Evolutionary conservation across 257 asterid genomes (phyloP), one percentile per base, ranked within the genome.

Genomic region (Solanum etuberosum): DNA sequence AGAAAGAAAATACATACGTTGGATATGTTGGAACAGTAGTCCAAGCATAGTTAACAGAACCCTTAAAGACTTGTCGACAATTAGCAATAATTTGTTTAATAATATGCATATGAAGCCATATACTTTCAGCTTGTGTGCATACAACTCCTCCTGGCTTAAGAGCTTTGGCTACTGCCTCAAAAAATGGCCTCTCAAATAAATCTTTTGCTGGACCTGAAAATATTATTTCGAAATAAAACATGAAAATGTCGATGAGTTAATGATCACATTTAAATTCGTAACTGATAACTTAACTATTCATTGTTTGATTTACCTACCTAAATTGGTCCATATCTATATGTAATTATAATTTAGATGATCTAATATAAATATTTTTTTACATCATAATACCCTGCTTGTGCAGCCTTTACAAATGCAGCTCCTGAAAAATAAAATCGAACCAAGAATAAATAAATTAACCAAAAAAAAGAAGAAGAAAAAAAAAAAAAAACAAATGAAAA

Each of bases 51-150:
- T 94, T 93, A 78, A 95, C 99, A n/a, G 99, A 94, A 90, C 99
- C 99, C 92, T 95, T 95, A 91, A 97, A 95, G 16, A 97, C 89
- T 89, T 95, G 95, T 89, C 98, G 93, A 89, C 99, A 95, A 91
- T 94, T 97, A 4, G 93, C 51, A 32, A 97, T 96, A 2, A 97
- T 93, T 74, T 92, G 96, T 92, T 96, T 97, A 54, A 97, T 97
- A 86, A 97, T 93, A 92, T 95, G 97, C 99, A 95, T 97, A 93
- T 97, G 99, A 89, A 96, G 99, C 99, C 99, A 97, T 63, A 96
- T 97, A 92, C 98, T 95, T 93, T 97, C 99, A 25, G 99, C 99
- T 88, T 96, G 99, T 73, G 99, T 97, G 86, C 99, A 97, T 54
- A 97, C 93, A 76, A 97, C 98, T 5, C 99, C 99, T 65, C 99